Evolutionary conservation across 208 protist genomes (phyloP).

Genomic region (Perkinsela sp.): DNA sequence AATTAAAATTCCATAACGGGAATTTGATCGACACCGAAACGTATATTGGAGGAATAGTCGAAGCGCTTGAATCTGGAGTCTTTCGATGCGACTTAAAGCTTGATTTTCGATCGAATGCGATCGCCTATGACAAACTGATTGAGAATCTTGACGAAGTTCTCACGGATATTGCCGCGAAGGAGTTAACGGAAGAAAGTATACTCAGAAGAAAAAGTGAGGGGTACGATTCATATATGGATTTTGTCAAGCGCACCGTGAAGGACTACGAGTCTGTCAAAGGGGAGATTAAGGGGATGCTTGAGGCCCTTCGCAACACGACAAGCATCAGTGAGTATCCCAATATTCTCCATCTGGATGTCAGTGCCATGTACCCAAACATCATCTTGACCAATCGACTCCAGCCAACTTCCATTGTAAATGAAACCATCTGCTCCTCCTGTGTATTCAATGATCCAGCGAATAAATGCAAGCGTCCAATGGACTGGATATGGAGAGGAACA

Average conservation of each 20-base stretch:
- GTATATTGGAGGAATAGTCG: constrained; percentile 90
- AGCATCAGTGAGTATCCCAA: constrained; percentile 51
- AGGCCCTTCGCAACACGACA: constrained; percentile 48
- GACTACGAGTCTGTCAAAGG: constrained; percentile 68
- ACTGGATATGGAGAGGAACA: constrained; percentile 94
- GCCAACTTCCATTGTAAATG: constrained; percentile 76
- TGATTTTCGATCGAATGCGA: constrained; percentile 65
- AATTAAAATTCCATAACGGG: constrained; percentile 76
- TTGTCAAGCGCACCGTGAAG: constrained; percentile 20
- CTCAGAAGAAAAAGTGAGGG: not conserved
- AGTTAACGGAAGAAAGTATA: constrained; percentile 4
- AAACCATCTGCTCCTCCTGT: constrained; percentile 82
- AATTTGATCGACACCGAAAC: constrained; percentile 95
- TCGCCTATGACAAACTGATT: constrained; percentile 73
- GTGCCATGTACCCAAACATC: constrained; percentile 99
- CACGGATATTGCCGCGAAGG: constrained; percentile 44
- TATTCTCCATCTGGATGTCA: constrained; percentile 99
- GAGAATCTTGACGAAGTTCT: constrained; percentile 68
- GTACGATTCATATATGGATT: not conserved
- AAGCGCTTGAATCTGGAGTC: constrained; percentile 75
- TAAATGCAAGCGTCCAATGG: constrained; percentile 82
- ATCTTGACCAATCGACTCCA: constrained; percentile 99
- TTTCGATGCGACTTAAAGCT: constrained; percentile 86
- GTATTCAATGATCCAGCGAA: constrained; percentile 81
- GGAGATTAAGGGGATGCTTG: constrained; percentile 36